These are phyloP conservation scores for Aspergillus arachidicola DNA, from an alignment of 2,329 filamentous ascomycete species.

Conservation along the genomic window DNA sequence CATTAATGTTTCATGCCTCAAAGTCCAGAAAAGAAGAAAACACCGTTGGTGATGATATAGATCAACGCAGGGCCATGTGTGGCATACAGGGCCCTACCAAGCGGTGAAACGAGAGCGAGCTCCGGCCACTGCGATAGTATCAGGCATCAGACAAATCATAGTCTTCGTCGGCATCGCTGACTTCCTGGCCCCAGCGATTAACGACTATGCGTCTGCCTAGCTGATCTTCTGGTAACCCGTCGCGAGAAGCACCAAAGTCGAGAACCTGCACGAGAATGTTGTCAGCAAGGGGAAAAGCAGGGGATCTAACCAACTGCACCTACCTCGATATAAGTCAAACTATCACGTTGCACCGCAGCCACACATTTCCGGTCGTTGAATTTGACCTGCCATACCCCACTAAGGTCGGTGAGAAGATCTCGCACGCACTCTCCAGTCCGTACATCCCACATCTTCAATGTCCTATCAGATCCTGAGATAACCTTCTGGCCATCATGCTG, in stretches of 20 bases:
- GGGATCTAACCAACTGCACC: constrained; percentile 36
- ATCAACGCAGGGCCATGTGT: not conserved
- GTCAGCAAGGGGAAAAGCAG: constrained; percentile 12
- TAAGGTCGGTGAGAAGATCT: constrained; percentile 88
- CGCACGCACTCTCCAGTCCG: constrained; percentile 88
- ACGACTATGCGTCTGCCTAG: constrained; percentile 73
- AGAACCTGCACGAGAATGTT: constrained; percentile 69
- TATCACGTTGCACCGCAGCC: constrained; percentile 90
- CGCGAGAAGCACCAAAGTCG: constrained; percentile 91
- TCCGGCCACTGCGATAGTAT: not conserved
- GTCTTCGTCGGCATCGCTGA: constrained; percentile 37
- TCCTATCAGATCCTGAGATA: constrained; percentile 92
- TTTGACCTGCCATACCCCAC: constrained; percentile 98
- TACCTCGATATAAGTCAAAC: constrained; percentile 94
- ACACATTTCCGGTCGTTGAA: constrained; percentile 96
- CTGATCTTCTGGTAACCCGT: constrained; percentile 76
- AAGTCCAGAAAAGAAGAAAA: constrained; percentile 12
- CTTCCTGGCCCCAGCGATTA: constrained; percentile 43
- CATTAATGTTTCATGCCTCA: constrained; percentile 31
- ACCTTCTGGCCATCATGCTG: constrained; percentile 97
- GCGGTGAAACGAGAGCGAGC: not conserved
- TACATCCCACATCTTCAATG: constrained; percentile 98
- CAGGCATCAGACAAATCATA: constrained; percentile 33
- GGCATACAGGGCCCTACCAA: not conserved
- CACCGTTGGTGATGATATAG: constrained; percentile 4